These are phyloP conservation scores for Aphanomyces cochlioides DNA, from an alignment of 352 stramenopile species.

Conservation along the genomic window DNA sequence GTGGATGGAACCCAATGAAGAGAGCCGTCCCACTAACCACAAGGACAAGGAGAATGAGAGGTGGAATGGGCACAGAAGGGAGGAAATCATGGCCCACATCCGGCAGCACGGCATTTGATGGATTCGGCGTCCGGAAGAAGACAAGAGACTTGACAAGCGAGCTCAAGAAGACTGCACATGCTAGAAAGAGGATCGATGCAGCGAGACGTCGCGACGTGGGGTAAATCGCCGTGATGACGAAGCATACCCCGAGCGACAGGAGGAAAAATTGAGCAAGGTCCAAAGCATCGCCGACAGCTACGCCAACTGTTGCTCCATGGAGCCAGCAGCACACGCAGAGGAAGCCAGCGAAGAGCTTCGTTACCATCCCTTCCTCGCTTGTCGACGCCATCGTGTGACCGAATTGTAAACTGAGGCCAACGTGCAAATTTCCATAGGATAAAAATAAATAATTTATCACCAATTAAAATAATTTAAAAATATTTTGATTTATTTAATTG, in stretches of 20 bases:
- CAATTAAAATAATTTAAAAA: too few species aligned
- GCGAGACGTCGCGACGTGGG: conserved; percentile 23
- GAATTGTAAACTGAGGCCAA: too few species aligned
- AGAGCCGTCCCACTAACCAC: conserved; percentile 8
- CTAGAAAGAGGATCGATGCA: conserved; percentile 21
- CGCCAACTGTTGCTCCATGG: conserved; percentile 20
- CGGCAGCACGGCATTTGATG: conserved; percentile 4
- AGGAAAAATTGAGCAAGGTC: conserved; percentile 23
- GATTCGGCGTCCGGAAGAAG: conserved; percentile 26
- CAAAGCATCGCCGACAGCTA: conserved; percentile 21
- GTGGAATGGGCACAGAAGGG: conserved; percentile 13
- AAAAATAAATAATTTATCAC: too few species aligned
- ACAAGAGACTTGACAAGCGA: conserved; percentile 26
- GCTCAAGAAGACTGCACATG: conserved; percentile 17
- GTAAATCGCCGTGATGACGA: conserved; percentile 24
- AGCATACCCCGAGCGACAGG: conserved; percentile 16
- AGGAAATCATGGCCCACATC: conserved; percentile 26
- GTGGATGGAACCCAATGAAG: conserved; percentile 20
- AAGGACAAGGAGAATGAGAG: conserved; percentile 8
- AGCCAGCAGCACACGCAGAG: conserved; percentile 29
- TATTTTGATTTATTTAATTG: too few species aligned
- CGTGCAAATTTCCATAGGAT: too few species aligned
- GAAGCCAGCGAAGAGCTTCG: conserved; percentile 24
- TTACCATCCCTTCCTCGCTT: conserved; percentile 13
- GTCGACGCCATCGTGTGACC: neutral